phyloP scores from a whole-genome alignment of 1,139 yeast species.

The Taphrina pruni region DNA sequence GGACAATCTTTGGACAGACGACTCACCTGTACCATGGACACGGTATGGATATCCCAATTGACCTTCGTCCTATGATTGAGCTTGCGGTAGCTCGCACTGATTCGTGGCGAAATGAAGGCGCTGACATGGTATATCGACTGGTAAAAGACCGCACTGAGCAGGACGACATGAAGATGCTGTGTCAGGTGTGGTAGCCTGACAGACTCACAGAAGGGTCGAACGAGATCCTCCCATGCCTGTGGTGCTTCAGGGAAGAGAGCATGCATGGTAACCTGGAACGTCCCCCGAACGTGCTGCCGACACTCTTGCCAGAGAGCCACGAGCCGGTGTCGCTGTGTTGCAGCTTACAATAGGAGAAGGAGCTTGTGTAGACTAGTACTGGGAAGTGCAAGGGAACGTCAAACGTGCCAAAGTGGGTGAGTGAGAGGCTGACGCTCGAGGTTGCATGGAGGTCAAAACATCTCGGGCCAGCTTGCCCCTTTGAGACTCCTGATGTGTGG shows the following conservation, averaged over 20 bases:
- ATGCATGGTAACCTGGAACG: constrained; percentile 12
- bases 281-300: background rate
- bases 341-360: too few species aligned
- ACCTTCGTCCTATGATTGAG: constrained; percentile 59
- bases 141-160: constrained; percentile 58
- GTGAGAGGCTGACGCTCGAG: too few species aligned
- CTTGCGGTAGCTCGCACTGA: constrained; percentile 58
- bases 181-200: constrained; percentile 49
- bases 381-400: too few species aligned
- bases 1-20: background rate
- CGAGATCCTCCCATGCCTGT: constrained; percentile 36
- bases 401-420: too few species aligned
- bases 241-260: constrained; percentile 44
- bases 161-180: constrained; percentile 61
- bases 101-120: constrained; percentile 56
- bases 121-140: constrained; percentile 57
- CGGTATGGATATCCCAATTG: constrained; percentile 87
- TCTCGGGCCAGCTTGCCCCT: too few species aligned
- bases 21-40: constrained; percentile 72
- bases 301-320: too few species aligned
- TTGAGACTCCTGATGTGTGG: too few species aligned
- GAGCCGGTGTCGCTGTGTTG: too few species aligned
- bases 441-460: too few species aligned
- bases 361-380: too few species aligned
- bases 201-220: constrained; percentile 37